Base-by-base conservation (phyloP, 257 asterid species). In the Capsicum chinense region DNA sequence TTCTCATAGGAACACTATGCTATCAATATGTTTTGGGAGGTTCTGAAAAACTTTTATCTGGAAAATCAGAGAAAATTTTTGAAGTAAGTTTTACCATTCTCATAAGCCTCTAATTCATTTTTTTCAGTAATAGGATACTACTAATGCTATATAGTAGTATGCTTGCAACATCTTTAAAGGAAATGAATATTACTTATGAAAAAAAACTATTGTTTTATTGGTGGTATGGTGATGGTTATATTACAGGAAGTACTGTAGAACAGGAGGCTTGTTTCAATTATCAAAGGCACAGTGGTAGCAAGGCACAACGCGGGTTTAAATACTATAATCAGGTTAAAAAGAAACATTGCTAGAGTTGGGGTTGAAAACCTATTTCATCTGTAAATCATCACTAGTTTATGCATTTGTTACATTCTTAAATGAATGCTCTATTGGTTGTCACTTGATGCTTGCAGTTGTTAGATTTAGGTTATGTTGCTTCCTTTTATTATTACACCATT, bases 251-350 rank as follows among this genome's bases (percentile, higher is more conserved):
- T 97, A 79, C 99, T 98, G 3, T 98, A 97, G 88, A 95, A 97
- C 89, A 94, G 89, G 85, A 91, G 99, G 87, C 98, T 98, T 83
- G 93, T 90, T 85, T 90, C 97, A 84, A 84, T 76, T 26, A 85
- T 97, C 67, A 97, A 95, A 89, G 99, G 99, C 69, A 92, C 90
- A 83, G 99, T 97, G 83, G 95, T 97, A 59, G 99, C 99, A 82
- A 93, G 90, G 88, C 93, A 98, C 19, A 95, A 97, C 84, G 97
- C 98, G 79, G 99, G 99, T 83, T 80, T 95, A 79, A 91, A 93
- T 88, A 82, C 97, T n/a, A 95, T 98, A 57, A 90, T 97, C 89
- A 93, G 99, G 87, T 81, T 95, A 88, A 92, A 98, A 90, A 90
- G 99, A 87, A 26, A 26, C 33, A 90, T 88, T 56, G 91, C 95